These are phyloP conservation scores for Blastobotrys mokoenaii DNA, from an alignment of 805 yeast genomes.

Conservation along the genomic window DNA sequence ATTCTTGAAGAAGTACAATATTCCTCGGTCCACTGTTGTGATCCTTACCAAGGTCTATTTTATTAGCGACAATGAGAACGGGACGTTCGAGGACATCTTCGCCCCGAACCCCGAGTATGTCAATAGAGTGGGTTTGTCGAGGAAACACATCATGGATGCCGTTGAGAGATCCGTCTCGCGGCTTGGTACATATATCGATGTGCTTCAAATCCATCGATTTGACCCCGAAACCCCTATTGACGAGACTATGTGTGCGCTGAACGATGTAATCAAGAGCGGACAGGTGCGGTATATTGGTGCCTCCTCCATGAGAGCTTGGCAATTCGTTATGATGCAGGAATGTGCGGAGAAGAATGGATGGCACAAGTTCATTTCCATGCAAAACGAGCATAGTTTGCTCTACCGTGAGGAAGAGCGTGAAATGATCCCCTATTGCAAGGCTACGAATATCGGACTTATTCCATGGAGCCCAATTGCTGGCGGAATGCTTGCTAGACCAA, in stretches of 20 bases:
- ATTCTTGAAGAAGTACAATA: constrained; percentile 42
- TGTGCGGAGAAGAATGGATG: constrained; percentile 50
- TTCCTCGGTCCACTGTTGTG: constrained; percentile 47
- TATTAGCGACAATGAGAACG: too few species aligned
- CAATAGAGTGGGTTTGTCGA: constrained; percentile 35
- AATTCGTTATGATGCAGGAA: constrained; percentile 44
- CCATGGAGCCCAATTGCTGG: constrained; percentile 57
- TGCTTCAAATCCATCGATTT: constrained; percentile 49
- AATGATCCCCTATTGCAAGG: constrained; percentile 45
- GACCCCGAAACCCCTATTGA: too few species aligned
- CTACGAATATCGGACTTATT: constrained; percentile 44
- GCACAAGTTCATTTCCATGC: constrained; percentile 54
- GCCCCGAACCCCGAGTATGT: too few species aligned
- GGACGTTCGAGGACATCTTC: too few species aligned
- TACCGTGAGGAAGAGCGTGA: constrained; percentile 65
- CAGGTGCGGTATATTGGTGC: constrained; percentile 52
- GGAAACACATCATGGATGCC: constrained; percentile 42
- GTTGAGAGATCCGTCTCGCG: constrained; percentile 34
- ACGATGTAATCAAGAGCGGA: constrained; percentile 42
- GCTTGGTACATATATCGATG: constrained; percentile 43
- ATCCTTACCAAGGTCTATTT: constrained; percentile 40
- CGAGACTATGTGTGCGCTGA: constrained; percentile 49
- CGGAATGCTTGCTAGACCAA: constrained; percentile 49
- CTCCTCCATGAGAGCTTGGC: constrained; percentile 48
- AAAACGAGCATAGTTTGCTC: constrained; percentile 47